phyloP scores from a whole-genome alignment of 257 asterid species.

The Capsicum rhomboideum region DNA sequence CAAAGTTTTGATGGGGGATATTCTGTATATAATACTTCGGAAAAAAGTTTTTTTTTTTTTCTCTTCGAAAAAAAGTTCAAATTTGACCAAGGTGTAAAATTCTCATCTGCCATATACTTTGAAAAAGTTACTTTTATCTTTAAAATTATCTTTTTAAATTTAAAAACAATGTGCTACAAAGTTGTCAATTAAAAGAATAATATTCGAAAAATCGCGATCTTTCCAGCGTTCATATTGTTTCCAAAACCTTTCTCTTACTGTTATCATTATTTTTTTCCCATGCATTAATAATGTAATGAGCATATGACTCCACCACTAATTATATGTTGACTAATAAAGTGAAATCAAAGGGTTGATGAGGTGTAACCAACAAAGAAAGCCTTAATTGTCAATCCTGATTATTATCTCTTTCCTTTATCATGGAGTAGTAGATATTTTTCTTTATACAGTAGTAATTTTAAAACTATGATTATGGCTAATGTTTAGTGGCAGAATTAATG shows the following conservation, averaged over 20 bases:
- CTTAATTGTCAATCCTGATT: background rate
- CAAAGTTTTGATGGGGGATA: too few relatives aligned
- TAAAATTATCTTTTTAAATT: too few relatives aligned
- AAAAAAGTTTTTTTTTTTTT: too few relatives aligned
- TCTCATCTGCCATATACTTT: too few relatives aligned
- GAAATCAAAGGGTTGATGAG: background rate
- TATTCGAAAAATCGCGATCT: too few relatives aligned
- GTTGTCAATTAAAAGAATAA: too few relatives aligned
- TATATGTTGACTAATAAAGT: background rate
- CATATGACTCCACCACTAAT: background rate
- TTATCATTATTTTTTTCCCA: background rate
- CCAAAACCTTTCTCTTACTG: background rate
- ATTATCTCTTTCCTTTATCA: background rate
- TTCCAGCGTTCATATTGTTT: background rate
- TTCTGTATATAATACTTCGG: too few relatives aligned
- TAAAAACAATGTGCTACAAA: too few relatives aligned
- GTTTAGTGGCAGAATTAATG: background rate
- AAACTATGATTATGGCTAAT: background rate
- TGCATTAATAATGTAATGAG: background rate
- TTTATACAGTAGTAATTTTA: background rate
- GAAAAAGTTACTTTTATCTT: too few relatives aligned
- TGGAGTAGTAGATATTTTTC: background rate
- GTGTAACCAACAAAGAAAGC: background rate
- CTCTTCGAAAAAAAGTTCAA: too few relatives aligned
- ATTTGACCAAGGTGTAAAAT: too few relatives aligned